phyloP scores from a whole-genome alignment of 2,329 filamentous ascomycete genomes.

The Annulohypoxylon truncatum region DNA sequence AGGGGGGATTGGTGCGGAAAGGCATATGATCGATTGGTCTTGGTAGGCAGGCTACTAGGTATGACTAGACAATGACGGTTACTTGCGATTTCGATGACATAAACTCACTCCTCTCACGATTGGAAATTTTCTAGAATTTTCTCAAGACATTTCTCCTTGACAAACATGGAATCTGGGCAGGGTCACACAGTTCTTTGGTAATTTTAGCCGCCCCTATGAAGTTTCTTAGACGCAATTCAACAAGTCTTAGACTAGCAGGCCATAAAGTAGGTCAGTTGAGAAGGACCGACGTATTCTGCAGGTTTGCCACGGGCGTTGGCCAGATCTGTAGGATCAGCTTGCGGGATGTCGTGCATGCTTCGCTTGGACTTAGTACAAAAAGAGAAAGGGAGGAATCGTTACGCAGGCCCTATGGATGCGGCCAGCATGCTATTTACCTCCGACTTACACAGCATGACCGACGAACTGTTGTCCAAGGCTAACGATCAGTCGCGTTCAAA shows the following conservation, averaged over 20 bases:
- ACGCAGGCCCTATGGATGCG: slow-evolving; percentile 35
- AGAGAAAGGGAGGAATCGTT: slow-evolving; percentile 28
- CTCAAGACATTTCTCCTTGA: slow-evolving; percentile 17
- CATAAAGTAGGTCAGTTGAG: slow-evolving; percentile 20
- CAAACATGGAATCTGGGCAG: slow-evolving; percentile 14
- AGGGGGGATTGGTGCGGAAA: slow-evolving; percentile 7
- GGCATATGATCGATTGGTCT: slow-evolving; percentile 26
- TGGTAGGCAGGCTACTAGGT: slow-evolving; percentile 39
- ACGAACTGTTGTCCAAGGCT: slow-evolving; percentile 37
- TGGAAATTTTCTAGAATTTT: slow-evolving; percentile 22
- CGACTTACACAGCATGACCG: slow-evolving; percentile 44
- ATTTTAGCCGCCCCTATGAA: slow-evolving; percentile 6
- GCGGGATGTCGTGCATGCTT: slow-evolving; percentile 43
- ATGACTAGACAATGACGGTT: slow-evolving; percentile 25
- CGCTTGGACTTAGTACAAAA: slow-evolving; percentile 34
- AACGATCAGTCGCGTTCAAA: slow-evolving; percentile 29
- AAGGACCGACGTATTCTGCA: slow-evolving; percentile 25
- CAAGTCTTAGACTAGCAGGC: slow-evolving; percentile 8
- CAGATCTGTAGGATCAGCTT: slow-evolving; percentile 36
- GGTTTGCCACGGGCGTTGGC: slow-evolving; percentile 40
- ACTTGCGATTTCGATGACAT: slow-evolving; percentile 22
- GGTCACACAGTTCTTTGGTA: slow-evolving; percentile 21
- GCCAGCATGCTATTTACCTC: slow-evolving; percentile 42
- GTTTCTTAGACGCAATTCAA: slow-evolving; percentile 1
- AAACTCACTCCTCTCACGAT: slow-evolving; percentile 31